Percentiles rank a stretch among this genome's conserved stretches.
phyloP scores from a whole-genome alignment of 2,329 filamentous ascomycete species.

The Cladophialophora carrionii region DNA sequence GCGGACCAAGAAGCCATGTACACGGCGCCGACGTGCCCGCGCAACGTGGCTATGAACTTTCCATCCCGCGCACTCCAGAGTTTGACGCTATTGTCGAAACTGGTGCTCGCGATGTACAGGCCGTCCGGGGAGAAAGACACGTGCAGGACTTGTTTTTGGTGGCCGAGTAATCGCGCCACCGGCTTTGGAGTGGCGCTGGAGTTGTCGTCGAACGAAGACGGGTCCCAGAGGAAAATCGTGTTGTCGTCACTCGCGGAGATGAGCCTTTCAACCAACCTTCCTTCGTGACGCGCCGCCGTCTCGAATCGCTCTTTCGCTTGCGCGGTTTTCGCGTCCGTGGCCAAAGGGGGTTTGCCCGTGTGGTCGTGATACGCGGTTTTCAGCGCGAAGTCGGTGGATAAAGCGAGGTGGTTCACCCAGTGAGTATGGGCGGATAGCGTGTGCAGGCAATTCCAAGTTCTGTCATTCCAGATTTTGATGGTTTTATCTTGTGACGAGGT shows the following conservation, averaged over 20 bases:
- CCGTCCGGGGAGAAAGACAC: slow-evolving; percentile 93
- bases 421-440: slow-evolving; percentile 83
- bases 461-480: slow-evolving; percentile 85
- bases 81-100: slow-evolving; percentile 94
- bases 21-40: slow-evolving; percentile 87
- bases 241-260: slow-evolving; percentile 94
- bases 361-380: slow-evolving; percentile 88
- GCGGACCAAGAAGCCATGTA: slow-evolving; percentile 93
- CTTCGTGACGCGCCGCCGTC: slow-evolving; percentile 76
- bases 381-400: slow-evolving; percentile 89
- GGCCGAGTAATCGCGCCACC: slow-evolving; percentile 83
- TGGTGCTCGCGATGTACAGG: slow-evolving; percentile 79
- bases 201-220: slow-evolving; percentile 50
- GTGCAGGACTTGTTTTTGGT: slow-evolving; percentile 96
- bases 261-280: slow-evolving; percentile 77
- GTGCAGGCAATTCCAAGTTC: slow-evolving; percentile 76
- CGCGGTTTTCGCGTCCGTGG: slow-evolving; percentile 69
- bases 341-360: slow-evolving; percentile 68
- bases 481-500: slow-evolving; percentile 89
- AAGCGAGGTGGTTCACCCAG: slow-evolving; percentile 91
- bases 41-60: slow-evolving; percentile 84
- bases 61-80: slow-evolving; percentile 80
- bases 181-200: slow-evolving; percentile 70
- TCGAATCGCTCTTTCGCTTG: slow-evolving; percentile 84
- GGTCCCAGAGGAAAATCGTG: slow-evolving; percentile 95